Conservation (phyloP, 257 asterid species). For the Salvia rosmarinus region DNA sequence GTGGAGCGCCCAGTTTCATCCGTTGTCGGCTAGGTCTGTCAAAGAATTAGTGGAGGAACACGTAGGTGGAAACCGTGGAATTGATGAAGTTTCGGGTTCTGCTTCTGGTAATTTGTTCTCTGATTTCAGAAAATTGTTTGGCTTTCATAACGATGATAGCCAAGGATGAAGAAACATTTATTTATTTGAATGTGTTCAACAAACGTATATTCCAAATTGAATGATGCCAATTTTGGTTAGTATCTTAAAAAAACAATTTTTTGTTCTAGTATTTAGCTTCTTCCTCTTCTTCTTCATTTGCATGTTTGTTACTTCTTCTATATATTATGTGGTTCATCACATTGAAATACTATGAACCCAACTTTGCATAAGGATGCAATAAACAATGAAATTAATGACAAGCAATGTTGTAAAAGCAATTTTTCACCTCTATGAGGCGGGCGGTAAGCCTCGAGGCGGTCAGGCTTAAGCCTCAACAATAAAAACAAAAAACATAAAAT, state of each 20-base stretch:
- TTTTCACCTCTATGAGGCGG: too few relatives aligned
- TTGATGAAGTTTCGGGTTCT: slow-evolving; percentile 23
- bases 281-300: neutral
- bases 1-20: slow-evolving; percentile 79
- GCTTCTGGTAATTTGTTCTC: slow-evolving; percentile 42
- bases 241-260: too few relatives aligned
- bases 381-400: too few relatives aligned
- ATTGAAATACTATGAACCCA: neutral
- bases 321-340: too few relatives aligned
- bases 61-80: slow-evolving; percentile 43
- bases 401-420: too few relatives aligned
- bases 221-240: neutral
- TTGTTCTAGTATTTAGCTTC: too few relatives aligned
- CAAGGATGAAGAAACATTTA: slow-evolving; percentile 21
- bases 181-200: neutral
- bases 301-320: too few relatives aligned
- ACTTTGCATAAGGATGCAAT: neutral
- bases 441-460: too few relatives aligned
- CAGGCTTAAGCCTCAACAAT: too few relatives aligned
- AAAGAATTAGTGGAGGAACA: slow-evolving; percentile 66
- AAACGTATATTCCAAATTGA: neutral
- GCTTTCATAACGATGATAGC: slow-evolving; percentile 41
- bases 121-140: slow-evolving; percentile 50
- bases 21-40: slow-evolving; percentile 70
- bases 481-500: too few relatives aligned